Conservation (phyloP, 2,329 filamentous ascomycete species). For the Nemania sp. region DNA sequence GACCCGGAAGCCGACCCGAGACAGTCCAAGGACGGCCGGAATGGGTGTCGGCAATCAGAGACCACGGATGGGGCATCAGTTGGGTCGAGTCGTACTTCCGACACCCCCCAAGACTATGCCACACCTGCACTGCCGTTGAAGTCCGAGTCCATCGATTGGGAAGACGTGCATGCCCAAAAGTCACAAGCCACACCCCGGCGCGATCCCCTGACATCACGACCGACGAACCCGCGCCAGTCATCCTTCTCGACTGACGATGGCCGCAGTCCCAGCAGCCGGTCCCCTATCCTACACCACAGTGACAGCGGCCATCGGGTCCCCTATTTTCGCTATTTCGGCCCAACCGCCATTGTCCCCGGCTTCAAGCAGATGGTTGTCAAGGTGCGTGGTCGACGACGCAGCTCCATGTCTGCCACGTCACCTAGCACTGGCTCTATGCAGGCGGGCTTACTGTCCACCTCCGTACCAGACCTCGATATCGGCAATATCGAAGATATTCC, state of each 20-base stretch:
- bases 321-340: slow-evolving; percentile 91
- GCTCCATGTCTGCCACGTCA: slow-evolving; percentile 68
- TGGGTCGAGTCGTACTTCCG: slow-evolving; percentile 43
- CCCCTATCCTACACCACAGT: slow-evolving; percentile 62
- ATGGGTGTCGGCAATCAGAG: slow-evolving; percentile 44
- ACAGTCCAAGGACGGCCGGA: slow-evolving; percentile 38
- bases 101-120: slow-evolving; percentile 43
- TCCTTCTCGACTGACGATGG: slow-evolving; percentile 58
- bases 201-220: slow-evolving; percentile 42
- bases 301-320: slow-evolving; percentile 75
- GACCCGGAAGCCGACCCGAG: slow-evolving; percentile 50
- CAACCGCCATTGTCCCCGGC: slow-evolving; percentile 89
- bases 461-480: slow-evolving; percentile 58
- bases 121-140: slow-evolving; percentile 46
- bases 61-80: slow-evolving; percentile 45
- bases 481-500: slow-evolving; percentile 68
- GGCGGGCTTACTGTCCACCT: slow-evolving; percentile 55
- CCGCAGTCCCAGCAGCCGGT: slow-evolving; percentile 56
- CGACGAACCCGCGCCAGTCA: slow-evolving; percentile 49
- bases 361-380: slow-evolving; percentile 94
- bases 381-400: slow-evolving; percentile 73
- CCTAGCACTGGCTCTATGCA: slow-evolving; percentile 57
- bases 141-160: slow-evolving; percentile 50
- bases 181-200: slow-evolving; percentile 47
- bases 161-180: slow-evolving; percentile 43